Evolutionary conservation across 495 filamentous ascomycete species (phyloP).

Genomic region (Cladorrhinum samala): DNA sequence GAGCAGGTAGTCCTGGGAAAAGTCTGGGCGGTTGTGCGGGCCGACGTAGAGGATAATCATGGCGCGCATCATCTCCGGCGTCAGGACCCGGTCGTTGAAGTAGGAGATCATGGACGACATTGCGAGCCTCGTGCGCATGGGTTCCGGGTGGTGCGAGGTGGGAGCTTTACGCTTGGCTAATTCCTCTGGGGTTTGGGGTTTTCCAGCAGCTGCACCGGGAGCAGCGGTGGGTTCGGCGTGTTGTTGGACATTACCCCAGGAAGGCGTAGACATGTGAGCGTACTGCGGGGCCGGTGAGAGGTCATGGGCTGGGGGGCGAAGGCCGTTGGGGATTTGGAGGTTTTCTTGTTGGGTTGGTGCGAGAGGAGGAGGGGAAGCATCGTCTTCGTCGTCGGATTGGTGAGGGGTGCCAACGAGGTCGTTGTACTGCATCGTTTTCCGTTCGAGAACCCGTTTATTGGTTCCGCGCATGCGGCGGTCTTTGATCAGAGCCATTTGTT

Average conservation of each 20-base stretch:
- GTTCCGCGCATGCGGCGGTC: constrained; percentile 70
- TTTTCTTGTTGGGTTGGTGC: constrained; percentile 11
- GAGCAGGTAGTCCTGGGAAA: constrained; percentile 82
- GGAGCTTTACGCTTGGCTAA: constrained; percentile 12
- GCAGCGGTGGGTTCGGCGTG: constrained; percentile 3
- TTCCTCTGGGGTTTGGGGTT: constrained; percentile 1
- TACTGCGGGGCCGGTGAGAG: constrained; percentile 37
- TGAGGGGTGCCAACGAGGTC: constrained; percentile 57
- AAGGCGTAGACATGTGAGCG: constrained; percentile 34
- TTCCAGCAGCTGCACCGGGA: neutral
- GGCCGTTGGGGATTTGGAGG: neutral
- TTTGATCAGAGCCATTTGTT: constrained; percentile 90
- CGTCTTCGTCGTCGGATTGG: constrained; percentile 56
- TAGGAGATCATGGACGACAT: constrained; percentile 97
- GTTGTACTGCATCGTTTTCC: constrained; percentile 65
- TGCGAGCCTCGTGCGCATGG: constrained; percentile 79
- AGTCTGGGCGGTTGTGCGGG: constrained; percentile 86
- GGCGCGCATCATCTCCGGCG: constrained; percentile 96
- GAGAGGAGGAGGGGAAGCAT: constrained; percentile 24
- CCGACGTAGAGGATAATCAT: constrained; percentile 99
- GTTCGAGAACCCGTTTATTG: constrained; percentile 66
- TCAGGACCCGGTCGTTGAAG: constrained; percentile 90
- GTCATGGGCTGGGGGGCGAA: constrained; percentile 7
- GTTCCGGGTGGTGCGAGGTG: constrained; percentile 49
- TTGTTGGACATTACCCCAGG: constrained; percentile 28